Conservation (phyloP, 228 moss, liverwort and hornwort species). For the Sphagnum magellanicum region DNA sequence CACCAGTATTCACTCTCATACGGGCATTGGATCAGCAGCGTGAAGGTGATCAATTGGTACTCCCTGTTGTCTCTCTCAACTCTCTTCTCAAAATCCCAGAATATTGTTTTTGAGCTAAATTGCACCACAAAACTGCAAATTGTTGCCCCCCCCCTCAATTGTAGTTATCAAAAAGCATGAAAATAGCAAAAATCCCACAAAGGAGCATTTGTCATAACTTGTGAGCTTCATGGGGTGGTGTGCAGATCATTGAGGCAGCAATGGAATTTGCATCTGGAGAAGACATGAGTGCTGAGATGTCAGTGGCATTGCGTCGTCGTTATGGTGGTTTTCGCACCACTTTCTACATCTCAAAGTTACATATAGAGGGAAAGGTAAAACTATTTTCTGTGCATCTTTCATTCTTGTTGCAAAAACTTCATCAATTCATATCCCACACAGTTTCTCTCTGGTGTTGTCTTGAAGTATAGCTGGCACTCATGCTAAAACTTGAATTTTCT, state of each 20-base stretch:
- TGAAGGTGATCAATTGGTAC: conserved; percentile 85
- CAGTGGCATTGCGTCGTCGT: conserved; percentile 44
- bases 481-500: too few species aligned
- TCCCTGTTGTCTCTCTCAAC: conserved; percentile 7
- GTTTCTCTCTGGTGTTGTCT: too few species aligned
- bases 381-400: background rate
- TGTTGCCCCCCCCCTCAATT: too few species aligned
- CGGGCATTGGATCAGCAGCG: conserved; percentile 48
- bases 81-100: too few species aligned
- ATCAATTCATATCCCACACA: too few species aligned
- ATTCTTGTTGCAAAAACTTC: background rate
- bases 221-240: too few species aligned
- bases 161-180: too few species aligned
- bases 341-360: conserved; percentile 52
- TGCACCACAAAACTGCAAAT: too few species aligned
- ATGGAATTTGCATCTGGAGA: conserved; percentile 55
- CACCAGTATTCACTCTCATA: conserved; percentile 57
- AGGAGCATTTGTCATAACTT: too few species aligned
- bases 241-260: conserved; percentile 64
- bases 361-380: conserved; percentile 65
- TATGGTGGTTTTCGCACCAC: conserved; percentile 52
- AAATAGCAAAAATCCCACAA: too few species aligned
- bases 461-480: too few species aligned
- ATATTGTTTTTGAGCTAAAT: too few species aligned
- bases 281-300: conserved; percentile 70